phyloP scores from a whole-genome alignment of 805 yeast genomes.

The Candida rishiriensis region DNA sequence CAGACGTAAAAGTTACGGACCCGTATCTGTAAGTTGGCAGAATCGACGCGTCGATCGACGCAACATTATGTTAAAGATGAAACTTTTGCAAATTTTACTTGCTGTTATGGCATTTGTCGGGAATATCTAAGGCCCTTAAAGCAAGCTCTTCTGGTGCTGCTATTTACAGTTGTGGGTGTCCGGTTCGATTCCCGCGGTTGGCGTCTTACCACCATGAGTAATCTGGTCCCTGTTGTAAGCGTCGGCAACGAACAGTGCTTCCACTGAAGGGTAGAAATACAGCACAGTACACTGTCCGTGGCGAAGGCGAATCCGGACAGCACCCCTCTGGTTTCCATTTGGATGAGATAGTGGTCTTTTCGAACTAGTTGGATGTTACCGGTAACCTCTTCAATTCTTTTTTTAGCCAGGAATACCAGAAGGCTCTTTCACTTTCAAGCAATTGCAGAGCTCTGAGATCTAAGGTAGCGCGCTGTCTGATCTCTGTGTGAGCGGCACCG shows the following conservation, averaged over 20 bases:
- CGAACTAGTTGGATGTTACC: conserved; percentile 21
- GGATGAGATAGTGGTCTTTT: conserved; percentile 17
- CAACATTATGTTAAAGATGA: too few species aligned
- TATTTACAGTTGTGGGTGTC: conserved; percentile 35
- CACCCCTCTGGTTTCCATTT: conserved; percentile 32
- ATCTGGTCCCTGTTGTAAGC: conserved; percentile 19
- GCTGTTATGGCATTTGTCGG: conserved; percentile 34
- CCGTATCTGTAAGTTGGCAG: too few species aligned
- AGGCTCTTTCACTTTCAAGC: too few species aligned
- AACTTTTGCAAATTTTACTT: not conserved
- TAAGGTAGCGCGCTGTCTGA: too few species aligned
- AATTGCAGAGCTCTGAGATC: too few species aligned
- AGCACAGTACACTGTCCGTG: conserved; percentile 40
- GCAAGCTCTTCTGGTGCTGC: conserved; percentile 6
- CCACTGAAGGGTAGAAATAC: conserved; percentile 42
- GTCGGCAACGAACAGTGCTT: conserved; percentile 31
- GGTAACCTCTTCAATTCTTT: conserved; percentile 8
- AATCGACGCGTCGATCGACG: too few species aligned
- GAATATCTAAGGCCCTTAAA: conserved; percentile 22
- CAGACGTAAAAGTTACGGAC: too few species aligned
- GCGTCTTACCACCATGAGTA: conserved; percentile 28
- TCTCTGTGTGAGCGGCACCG: too few species aligned
- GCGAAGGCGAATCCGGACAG: conserved; percentile 35
- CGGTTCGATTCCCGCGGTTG: conserved; percentile 41
- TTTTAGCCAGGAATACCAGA: not conserved